Evolutionary conservation across 768 basidiomycete species (phyloP).

Genomic region (Gymnopilus junonius): DNA sequence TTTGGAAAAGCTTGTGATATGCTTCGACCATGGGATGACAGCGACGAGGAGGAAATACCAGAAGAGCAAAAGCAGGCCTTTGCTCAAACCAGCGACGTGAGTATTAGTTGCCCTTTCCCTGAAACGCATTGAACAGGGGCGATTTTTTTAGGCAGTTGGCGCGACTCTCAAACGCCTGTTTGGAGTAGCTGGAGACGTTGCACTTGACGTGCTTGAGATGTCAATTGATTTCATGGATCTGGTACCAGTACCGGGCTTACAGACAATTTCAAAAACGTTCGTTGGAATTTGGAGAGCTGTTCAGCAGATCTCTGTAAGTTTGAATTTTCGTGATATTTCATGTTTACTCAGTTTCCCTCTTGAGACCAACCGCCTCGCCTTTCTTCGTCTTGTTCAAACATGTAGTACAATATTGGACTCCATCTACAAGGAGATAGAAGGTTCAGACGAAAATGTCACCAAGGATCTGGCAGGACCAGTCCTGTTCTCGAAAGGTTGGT

Average conservation of each 20-base stretch:
- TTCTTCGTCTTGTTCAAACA: constrained; percentile 63
- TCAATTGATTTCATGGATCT: constrained; percentile 44
- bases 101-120: constrained; percentile 7
- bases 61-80: constrained; percentile 37
- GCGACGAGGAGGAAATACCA: constrained; percentile 22
- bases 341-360: neutral
- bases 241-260: constrained; percentile 55
- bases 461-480: constrained; percentile 53
- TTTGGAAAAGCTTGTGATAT: constrained; percentile 24
- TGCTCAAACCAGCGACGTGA: constrained; percentile 35
- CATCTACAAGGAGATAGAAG: constrained; percentile 55
- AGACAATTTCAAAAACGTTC: constrained; percentile 48
- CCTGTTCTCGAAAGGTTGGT: constrained; percentile 46
- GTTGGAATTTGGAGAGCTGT: constrained; percentile 62
- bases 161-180: constrained; percentile 35
- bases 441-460: constrained; percentile 45
- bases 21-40: constrained; percentile 26
- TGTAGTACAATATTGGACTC: constrained; percentile 63
- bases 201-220: constrained; percentile 39
- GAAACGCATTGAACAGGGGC: too few relatives aligned
- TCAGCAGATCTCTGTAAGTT: constrained; percentile 57
- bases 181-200: constrained; percentile 34
- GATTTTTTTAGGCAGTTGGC: constrained; percentile 30
- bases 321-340: neutral
- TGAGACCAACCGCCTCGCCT: constrained; percentile 64